Evolutionary conservation across 2,329 filamentous ascomycete genomes (phyloP).

Genomic region (Leptographium procerum): DNA sequence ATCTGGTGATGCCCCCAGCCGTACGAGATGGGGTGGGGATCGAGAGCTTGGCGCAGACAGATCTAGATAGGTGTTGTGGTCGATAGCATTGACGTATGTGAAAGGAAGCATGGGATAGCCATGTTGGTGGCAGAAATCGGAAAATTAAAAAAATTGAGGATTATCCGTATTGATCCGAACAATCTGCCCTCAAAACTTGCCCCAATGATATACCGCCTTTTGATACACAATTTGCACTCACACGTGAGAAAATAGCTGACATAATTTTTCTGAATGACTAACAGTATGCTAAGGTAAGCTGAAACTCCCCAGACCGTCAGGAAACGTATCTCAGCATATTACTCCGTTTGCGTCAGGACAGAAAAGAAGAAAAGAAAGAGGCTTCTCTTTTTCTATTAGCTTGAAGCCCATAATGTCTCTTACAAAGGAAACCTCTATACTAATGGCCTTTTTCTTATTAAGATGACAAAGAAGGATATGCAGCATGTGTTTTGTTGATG

Average conservation of each 20-base stretch:
- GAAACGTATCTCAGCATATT: too few species aligned
- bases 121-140: background rate
- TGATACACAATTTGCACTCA: background rate
- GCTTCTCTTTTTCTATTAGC: too few species aligned
- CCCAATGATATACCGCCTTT: conserved; percentile 2
- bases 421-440: too few species aligned
- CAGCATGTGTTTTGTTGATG: too few species aligned
- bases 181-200: conserved; percentile 4
- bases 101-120: background rate
- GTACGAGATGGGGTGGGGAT: background rate
- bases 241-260: background rate
- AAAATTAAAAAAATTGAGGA: conserved; percentile 3
- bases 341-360: too few species aligned
- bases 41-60: background rate
- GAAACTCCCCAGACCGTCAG: too few species aligned
- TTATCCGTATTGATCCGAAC: conserved; percentile 4
- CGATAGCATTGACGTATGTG: background rate
- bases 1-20: background rate
- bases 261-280: background rate
- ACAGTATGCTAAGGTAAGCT: too few species aligned
- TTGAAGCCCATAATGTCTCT: too few species aligned
- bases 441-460: too few species aligned
- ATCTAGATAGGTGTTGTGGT: background rate
- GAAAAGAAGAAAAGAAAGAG: too few species aligned
- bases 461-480: too few species aligned